Evolutionary conservation across 2,329 filamentous ascomycete species (phyloP).

Genomic region (Botrytis hyacinthi): DNA sequence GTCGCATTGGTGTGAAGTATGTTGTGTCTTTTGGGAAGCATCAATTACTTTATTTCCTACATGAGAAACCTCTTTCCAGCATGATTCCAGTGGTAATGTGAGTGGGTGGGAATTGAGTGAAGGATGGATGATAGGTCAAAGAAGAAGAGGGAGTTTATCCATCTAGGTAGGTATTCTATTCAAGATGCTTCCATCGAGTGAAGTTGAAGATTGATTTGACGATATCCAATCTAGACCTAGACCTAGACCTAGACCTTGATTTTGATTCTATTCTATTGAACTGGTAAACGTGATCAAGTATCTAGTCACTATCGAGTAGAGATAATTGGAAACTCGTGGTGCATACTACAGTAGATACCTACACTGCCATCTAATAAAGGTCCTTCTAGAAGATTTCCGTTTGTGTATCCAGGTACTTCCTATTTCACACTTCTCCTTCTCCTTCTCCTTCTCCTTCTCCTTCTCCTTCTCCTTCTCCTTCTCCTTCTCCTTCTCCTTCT

Average conservation of each 20-base stretch:
- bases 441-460: too few relatives aligned
- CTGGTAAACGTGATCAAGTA: not conserved
- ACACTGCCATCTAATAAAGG: not conserved
- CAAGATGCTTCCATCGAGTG: not conserved
- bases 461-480: too few relatives aligned
- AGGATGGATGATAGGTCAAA: not conserved
- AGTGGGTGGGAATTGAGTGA: not conserved
- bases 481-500: not conserved
- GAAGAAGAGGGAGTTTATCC: too few relatives aligned
- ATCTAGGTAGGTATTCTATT: not conserved
- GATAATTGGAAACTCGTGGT: not conserved
- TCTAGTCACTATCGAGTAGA: not conserved
- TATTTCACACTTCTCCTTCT: not conserved
- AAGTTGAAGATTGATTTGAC: not conserved
- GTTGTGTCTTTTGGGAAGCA: not conserved
- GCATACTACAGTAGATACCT: not conserved
- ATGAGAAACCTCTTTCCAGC: not conserved
- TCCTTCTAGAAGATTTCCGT: conserved; percentile 4
- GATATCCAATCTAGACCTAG: not conserved
- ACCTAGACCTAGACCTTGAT: not conserved
- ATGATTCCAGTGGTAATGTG: not conserved
- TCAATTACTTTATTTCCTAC: not conserved
- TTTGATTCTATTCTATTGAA: not conserved
- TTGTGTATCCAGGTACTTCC: not conserved
- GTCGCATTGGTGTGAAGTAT: not conserved